Percentiles rank a stretch among this genome's conserved stretches.
These are phyloP conservation scores for Neoarthrinium moseri DNA, from an alignment of 2,329 filamentous ascomycete genomes.

Conservation along the genomic window DNA sequence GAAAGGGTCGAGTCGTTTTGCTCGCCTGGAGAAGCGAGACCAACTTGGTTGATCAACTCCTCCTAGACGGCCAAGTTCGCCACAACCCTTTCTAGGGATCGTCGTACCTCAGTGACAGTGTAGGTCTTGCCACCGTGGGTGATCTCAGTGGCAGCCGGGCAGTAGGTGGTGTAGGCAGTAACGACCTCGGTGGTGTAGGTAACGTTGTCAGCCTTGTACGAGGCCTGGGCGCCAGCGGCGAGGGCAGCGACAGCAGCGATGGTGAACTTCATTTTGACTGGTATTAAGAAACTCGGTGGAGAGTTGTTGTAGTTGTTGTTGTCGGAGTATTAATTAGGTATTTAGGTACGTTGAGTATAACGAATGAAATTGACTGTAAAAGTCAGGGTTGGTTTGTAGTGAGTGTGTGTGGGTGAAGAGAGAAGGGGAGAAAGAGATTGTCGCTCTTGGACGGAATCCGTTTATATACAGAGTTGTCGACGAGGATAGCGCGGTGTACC, in stretches of 20 bases:
- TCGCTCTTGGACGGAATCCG: constrained; percentile 35
- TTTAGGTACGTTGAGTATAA: constrained; percentile 32
- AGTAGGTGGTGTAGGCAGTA: constrained; percentile 68
- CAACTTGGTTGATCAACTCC: not conserved
- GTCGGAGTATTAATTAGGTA: constrained; percentile 24
- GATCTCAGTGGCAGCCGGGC: constrained; percentile 65
- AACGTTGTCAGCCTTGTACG: constrained; percentile 35
- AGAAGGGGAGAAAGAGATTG: constrained; percentile 31
- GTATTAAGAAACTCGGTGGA: constrained; percentile 35
- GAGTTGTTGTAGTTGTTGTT: constrained; percentile 29
- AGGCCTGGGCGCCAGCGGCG: constrained; percentile 43
- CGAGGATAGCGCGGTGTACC: constrained; percentile 4
- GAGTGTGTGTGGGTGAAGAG: constrained; percentile 52
- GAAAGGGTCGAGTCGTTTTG: not conserved
- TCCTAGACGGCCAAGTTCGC: not conserved
- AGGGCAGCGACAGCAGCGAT: constrained; percentile 51
- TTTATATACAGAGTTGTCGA: constrained; percentile 46
- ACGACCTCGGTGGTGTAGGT: constrained; percentile 68
- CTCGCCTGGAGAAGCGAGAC: not conserved
- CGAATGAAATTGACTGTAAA: constrained; percentile 60
- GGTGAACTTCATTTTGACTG: constrained; percentile 66
- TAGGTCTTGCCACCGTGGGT: constrained; percentile 66
- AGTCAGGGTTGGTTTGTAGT: constrained; percentile 46
- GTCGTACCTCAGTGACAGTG: constrained; percentile 61
- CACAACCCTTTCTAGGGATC: not conserved